A percentile compares a stretch with the other conserved stretches of the same genome.
Evolutionary conservation across 768 basidiomycete genomes (phyloP).

Genomic region (Calocybe cyanea): DNA sequence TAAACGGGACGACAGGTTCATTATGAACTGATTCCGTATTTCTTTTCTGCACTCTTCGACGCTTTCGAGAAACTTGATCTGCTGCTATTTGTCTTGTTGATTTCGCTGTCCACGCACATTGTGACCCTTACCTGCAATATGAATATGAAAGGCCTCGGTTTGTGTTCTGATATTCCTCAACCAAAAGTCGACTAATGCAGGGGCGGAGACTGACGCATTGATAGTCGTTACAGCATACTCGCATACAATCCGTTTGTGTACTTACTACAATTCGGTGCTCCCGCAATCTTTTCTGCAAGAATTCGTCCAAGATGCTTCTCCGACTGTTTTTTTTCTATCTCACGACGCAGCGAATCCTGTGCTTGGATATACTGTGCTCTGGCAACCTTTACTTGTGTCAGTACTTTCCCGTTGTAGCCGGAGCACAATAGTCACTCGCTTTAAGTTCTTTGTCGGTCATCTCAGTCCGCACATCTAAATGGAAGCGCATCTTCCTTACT

Average conservation of each 20-base stretch:
- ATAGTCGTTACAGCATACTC: background rate
- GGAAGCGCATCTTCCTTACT: slow-evolving; percentile 45
- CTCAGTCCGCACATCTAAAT: slow-evolving; percentile 74
- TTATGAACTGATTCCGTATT: too few species aligned
- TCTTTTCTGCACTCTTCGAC: slow-evolving; percentile 32
- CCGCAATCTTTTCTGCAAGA: slow-evolving; percentile 64
- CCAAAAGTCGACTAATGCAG: slow-evolving; percentile 54
- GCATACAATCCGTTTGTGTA: background rate
- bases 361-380: slow-evolving; percentile 64
- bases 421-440: slow-evolving; percentile 37
- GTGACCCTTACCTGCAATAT: slow-evolving; percentile 27
- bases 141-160: slow-evolving; percentile 52
- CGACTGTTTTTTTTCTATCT: slow-evolving; percentile 45
- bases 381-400: slow-evolving; percentile 39
- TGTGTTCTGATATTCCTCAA: slow-evolving; percentile 65
- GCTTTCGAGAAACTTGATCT: slow-evolving; percentile 47
- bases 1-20: background rate
- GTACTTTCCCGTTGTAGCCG: background rate
- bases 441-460: slow-evolving; percentile 80
- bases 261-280: slow-evolving; percentile 62
- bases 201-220: too few species aligned
- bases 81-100: background rate
- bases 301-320: slow-evolving; percentile 53
- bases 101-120: background rate
- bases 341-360: slow-evolving; percentile 52